These are phyloP conservation scores for Coemansia sp. DNA, from an alignment of 371 early-diverging fungal genomes.

Conservation along the genomic window DNA sequence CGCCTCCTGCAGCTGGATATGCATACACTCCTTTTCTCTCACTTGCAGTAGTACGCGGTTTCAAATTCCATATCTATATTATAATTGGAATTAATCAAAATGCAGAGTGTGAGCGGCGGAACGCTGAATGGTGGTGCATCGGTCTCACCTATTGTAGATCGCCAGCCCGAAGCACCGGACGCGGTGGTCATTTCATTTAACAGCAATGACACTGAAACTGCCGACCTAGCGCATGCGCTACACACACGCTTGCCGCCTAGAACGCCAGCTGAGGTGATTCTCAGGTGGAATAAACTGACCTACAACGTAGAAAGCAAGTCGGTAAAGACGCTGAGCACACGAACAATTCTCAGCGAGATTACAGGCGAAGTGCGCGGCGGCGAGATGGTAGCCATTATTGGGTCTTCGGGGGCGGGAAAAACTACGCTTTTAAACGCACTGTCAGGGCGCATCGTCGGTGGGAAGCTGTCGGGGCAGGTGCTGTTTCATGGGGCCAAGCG, in stretches of 20 bases:
- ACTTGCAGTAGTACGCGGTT: neutral
- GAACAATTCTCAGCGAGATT: conserved; percentile 51
- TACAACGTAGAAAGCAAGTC: conserved; percentile 25
- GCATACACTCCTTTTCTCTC: neutral
- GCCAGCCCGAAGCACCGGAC: neutral
- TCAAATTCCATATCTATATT: neutral
- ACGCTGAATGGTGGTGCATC: neutral
- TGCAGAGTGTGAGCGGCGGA: neutral
- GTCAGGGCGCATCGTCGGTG: conserved; percentile 56
- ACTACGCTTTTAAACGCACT: conserved; percentile 61
- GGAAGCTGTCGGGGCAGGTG: conserved; percentile 60
- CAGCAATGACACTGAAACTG: conserved; percentile 1
- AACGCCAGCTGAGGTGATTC: conserved; percentile 7
- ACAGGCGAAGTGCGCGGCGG: conserved; percentile 57
- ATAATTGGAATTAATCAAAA: neutral
- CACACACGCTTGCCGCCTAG: neutral
- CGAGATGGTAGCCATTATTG: conserved; percentile 67
- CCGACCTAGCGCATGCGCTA: neutral
- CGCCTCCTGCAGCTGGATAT: too few species aligned
- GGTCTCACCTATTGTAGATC: neutral
- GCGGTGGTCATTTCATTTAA: conserved; percentile 6
- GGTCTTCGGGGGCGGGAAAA: conserved; percentile 75
- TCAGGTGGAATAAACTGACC: conserved; percentile 27
- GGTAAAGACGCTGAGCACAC: neutral
- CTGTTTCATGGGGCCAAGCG: conserved; percentile 60